A percentile compares a stretch with the other conserved stretches of the same genome.
Evolutionary conservation across 139 green algal genomes (phyloP).

Genomic region (Ettlia oleoabundans): DNA sequence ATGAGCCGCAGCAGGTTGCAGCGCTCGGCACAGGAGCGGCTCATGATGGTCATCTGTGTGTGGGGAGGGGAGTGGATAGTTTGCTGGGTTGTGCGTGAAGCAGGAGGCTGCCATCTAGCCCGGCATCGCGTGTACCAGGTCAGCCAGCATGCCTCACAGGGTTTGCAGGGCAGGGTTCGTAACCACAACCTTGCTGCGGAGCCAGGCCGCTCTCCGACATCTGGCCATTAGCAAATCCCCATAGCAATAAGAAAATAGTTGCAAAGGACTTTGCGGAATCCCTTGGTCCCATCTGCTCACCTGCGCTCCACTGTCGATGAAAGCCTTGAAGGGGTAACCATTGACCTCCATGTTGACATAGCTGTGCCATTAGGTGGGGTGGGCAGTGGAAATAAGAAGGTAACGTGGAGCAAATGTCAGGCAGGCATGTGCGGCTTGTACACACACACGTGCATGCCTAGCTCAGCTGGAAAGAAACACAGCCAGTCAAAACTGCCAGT

Average conservation of each 20-base stretch:
- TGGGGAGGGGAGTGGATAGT: too few species aligned
- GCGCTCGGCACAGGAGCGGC: constrained; percentile 67
- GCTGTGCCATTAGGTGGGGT: background rate
- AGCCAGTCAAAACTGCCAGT: background rate
- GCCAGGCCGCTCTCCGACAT: too few species aligned
- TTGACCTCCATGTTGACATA: constrained; percentile 90
- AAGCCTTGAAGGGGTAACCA: constrained; percentile 75
- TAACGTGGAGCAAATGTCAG: background rate
- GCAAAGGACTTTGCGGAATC: too few species aligned
- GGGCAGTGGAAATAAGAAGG: background rate
- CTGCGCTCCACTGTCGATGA: constrained; percentile 89
- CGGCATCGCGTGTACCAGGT: background rate
- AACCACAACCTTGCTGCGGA: background rate
- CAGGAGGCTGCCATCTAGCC: background rate
- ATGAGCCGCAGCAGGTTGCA: constrained; percentile 86
- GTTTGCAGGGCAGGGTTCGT: too few species aligned
- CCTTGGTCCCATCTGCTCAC: constrained; percentile 63
- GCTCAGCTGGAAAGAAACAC: too few species aligned
- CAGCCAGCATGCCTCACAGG: background rate
- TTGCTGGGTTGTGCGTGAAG: background rate
- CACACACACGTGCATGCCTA: too few species aligned
- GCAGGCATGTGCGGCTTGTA: too few species aligned
- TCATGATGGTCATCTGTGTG: constrained; percentile 53
- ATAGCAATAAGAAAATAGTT: too few species aligned
- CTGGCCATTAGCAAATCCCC: too few species aligned